Percentiles rank a stretch among this genome's conserved stretches.
Conservation (phyloP, 78 protist species). For the Diacronema lutheri region DNA sequence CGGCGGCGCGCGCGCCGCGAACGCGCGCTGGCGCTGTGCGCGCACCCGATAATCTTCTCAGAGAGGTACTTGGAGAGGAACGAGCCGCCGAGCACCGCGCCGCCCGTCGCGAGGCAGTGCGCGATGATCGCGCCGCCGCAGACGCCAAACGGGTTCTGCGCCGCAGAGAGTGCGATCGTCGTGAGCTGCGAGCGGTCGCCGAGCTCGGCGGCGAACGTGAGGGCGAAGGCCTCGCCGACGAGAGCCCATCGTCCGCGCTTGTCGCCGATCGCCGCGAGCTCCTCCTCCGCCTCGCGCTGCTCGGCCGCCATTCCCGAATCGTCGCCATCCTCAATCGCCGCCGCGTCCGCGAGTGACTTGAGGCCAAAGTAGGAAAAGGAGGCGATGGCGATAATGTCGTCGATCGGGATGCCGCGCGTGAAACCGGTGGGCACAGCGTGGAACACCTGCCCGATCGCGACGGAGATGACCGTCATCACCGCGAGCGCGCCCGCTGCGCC, state of each 20-base stretch:
- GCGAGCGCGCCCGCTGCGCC: conserved; percentile 15
- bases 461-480: not conserved
- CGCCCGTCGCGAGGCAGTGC: not conserved
- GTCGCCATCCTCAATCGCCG: not conserved
- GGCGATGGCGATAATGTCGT: conserved; percentile 6
- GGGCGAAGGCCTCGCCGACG: not conserved
- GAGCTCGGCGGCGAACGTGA: not conserved
- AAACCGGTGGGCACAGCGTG: not conserved
- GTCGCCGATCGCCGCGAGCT: not conserved
- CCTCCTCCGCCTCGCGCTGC: not conserved
- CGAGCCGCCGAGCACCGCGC: not conserved
- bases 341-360: not conserved
- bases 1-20: too few relatives aligned
- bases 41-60: not conserved
- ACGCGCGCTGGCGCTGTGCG: too few relatives aligned
- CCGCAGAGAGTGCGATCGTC: conserved; percentile 10
- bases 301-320: not conserved
- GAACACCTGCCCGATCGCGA: conserved; percentile 3
- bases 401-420: not conserved
- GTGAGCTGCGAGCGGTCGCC: conserved; percentile 17
- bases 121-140: not conserved
- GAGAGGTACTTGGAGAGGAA: conserved; percentile 10
- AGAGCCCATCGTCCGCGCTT: not conserved
- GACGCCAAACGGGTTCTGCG: not conserved
- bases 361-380: conserved; percentile 7